A percentile compares a stretch with the other conserved stretches of the same genome.
Conservation (phyloP, 306 rosid genomes). For the Quercus ilex region DNA sequence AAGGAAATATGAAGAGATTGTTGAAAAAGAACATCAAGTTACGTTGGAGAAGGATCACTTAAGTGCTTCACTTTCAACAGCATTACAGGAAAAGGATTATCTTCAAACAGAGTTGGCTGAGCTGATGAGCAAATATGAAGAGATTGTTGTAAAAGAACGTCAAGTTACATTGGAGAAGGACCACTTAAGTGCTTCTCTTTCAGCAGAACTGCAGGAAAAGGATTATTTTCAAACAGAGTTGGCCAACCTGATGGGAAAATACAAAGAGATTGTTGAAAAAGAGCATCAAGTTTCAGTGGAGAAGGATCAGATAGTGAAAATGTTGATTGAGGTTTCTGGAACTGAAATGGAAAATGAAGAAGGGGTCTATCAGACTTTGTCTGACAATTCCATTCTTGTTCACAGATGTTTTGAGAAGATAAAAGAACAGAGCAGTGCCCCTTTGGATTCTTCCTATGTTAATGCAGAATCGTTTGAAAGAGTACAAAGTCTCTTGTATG, state of each 20-base stretch:
- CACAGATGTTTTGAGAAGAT: conserved; percentile 49
- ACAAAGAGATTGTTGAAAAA: conserved; percentile 50
- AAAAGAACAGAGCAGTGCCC: conserved; percentile 46
- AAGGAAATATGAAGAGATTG: conserved; percentile 44
- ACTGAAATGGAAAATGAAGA: conserved; percentile 48
- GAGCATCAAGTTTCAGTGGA: conserved; percentile 52
- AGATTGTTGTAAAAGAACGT: conserved; percentile 46
- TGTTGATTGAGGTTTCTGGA: conserved; percentile 63
- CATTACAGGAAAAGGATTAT: conserved; percentile 65
- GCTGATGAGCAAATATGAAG: conserved; percentile 43
- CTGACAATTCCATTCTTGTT: conserved; percentile 34
- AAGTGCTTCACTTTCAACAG: conserved; percentile 42
- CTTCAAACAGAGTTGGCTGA: conserved; percentile 66
- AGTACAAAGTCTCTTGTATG: conserved; percentile 61
- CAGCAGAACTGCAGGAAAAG: conserved; percentile 61
- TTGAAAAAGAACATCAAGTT: conserved; percentile 48
- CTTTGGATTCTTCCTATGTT: conserved; percentile 37
- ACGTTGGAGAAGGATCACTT: conserved; percentile 54
- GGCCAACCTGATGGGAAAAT: conserved; percentile 47
- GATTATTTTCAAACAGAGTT: conserved; percentile 60
- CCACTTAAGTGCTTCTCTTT: conserved; percentile 51
- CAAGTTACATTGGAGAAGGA: conserved; percentile 34
- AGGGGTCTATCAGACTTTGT: conserved; percentile 37
- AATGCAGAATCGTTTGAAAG: conserved; percentile 61
- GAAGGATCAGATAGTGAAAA: conserved; percentile 59